These are phyloP conservation scores for Cladosporium sp. DNA, from an alignment of 2,329 filamentous ascomycete species.

Conservation along the genomic window DNA sequence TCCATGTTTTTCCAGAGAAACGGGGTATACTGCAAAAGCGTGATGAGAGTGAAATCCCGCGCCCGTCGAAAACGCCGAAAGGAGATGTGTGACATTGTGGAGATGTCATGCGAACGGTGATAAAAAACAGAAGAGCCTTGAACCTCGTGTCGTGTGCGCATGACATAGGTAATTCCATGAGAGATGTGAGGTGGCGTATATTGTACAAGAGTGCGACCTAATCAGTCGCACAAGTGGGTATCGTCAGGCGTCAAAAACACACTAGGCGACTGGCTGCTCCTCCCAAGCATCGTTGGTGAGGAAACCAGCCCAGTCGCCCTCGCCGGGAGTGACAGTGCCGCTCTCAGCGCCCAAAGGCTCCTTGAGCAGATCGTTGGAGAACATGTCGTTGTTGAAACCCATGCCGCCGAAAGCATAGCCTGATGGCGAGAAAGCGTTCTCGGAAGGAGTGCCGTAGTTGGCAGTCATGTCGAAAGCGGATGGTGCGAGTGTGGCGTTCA, in stretches of 20 bases:
- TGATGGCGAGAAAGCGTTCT: conserved; percentile 27
- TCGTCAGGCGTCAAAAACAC: not conserved
- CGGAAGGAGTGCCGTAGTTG: conserved; percentile 27
- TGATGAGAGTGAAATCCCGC: not conserved
- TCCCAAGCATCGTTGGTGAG: conserved; percentile 21
- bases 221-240: not conserved
- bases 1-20: conserved; percentile 6
- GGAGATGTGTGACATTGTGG: not conserved
- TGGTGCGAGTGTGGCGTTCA: conserved; percentile 46
- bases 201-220: not conserved
- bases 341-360: conserved; percentile 27
- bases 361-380: conserved; percentile 26
- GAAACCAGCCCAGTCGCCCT: conserved; percentile 21
- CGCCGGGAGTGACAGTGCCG: conserved; percentile 29
- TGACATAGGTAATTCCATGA: not conserved
- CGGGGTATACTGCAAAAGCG: conserved; percentile 8
- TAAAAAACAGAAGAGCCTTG: not conserved
- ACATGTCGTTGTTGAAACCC: conserved; percentile 26
- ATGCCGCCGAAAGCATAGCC: conserved; percentile 26
- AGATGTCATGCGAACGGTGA: not conserved
- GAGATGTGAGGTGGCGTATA: conserved; percentile 1
- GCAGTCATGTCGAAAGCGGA: conserved; percentile 38
- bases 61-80: not conserved
- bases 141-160: not conserved
- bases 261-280: conserved; percentile 18